Base-by-base conservation (phyloP, 2,329 filamentous ascomycete genomes). In the Blastomyces percursus region DNA sequence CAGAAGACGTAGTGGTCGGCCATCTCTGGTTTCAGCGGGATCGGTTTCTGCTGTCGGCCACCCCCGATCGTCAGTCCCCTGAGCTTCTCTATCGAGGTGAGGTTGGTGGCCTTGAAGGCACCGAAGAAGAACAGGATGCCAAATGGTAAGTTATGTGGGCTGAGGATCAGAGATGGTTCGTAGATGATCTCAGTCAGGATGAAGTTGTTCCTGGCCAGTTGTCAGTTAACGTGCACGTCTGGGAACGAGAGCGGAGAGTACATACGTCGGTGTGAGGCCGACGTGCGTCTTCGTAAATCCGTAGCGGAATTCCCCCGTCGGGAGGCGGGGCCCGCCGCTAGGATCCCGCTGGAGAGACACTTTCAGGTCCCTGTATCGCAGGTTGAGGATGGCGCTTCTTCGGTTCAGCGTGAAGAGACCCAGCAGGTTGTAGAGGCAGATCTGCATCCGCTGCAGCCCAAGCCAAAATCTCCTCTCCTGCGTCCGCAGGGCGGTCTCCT, bases 141-240 rank as follows among this genome's bases (percentile, higher is more conserved):
- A 11, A 75, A 62, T 42, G 77, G 68, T 59, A 71, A 72, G 19
- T 73, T 60, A 65, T 77, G 66, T 5, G 67, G 69, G 64, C 71
- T 77, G 24, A 77, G 70, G 11, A 75, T 66, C 16, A 78, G 67
- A 7, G 67, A 75, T 1, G 63, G 69, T 64, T 75, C 64, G 68
- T 72, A 76, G 51, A 78, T 71, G 52, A 72, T 73, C 64, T 77
- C 67, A 7, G 70, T 71, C 40, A 77, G 64, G 1, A 64, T 64
- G 56, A 76, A 76, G 7, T 61, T 72, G 61, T 74, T 73, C 40
- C 71, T 73, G 58, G 8, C 21, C 40, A 35, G 12, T 1, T 27
- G 35, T 42, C 42, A 42, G 42, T 11, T 24, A 44, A n/a, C 4
- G n/a, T 58, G 35, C 4, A 46, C 16, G 5, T 42, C 2, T 4